A percentile compares a stretch with the other conserved stretches of the same genome.
These are phyloP conservation scores for Cercospora beticola DNA, from an alignment of 2,329 filamentous ascomycete species.

Conservation along the genomic window DNA sequence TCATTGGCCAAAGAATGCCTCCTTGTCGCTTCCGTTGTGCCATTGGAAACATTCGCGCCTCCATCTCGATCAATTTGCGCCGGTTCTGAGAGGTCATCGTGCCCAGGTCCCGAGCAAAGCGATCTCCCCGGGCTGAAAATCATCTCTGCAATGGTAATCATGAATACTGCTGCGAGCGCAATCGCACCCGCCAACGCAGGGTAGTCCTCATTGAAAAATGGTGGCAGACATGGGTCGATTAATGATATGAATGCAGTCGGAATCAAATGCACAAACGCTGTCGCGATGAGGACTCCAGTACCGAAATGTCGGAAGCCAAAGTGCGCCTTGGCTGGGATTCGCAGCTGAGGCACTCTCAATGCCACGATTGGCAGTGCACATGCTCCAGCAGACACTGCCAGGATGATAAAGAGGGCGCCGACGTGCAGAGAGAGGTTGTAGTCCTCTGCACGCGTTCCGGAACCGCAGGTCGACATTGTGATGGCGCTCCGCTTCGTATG, in stretches of 20 bases:
- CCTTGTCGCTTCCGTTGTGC: background rate
- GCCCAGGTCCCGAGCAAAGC: constrained; percentile 18
- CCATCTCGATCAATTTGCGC: background rate
- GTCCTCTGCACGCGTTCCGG: constrained; percentile 40
- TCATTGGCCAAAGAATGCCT: background rate
- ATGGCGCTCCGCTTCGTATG: background rate
- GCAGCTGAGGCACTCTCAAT: constrained; percentile 57
- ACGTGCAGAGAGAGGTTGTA: constrained; percentile 58
- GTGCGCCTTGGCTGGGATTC: constrained; percentile 57
- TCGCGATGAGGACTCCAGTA: constrained; percentile 55
- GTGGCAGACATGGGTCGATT: constrained; percentile 65
- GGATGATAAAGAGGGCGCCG: constrained; percentile 55
- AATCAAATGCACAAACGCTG: constrained; percentile 57
- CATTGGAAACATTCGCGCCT: background rate
- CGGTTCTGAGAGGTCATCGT: background rate
- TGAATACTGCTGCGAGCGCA: constrained; percentile 60
- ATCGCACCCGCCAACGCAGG: constrained; percentile 74
- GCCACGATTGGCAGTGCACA: constrained; percentile 62
- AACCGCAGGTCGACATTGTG: constrained; percentile 48
- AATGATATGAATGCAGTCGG: constrained; percentile 60
- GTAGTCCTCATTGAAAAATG: constrained; percentile 74
- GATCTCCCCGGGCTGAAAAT: constrained; percentile 28
- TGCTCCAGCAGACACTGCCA: constrained; percentile 54
- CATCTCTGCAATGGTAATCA: constrained; percentile 54
- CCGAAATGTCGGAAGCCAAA: constrained; percentile 59